Evolutionary conservation across 768 basidiomycete genomes (phyloP), one percentile per base, ranked within the genome.

Genomic region (Rhodotorula diobovata): DNA sequence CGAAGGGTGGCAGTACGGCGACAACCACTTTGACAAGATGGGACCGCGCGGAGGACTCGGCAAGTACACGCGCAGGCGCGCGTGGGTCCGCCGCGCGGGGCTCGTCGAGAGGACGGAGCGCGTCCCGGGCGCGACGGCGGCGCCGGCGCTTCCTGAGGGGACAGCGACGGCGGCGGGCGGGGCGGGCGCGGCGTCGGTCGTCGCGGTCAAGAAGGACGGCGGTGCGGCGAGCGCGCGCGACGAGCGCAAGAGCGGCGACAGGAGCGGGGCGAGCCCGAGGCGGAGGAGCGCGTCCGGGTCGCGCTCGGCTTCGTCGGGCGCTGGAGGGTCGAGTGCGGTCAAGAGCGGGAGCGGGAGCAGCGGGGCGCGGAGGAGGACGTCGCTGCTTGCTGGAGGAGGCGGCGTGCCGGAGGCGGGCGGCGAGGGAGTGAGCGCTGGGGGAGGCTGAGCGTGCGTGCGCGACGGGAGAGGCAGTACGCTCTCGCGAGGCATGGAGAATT

Each of bases 1-100:
- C 21, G 80, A 81, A 56, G 82, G 82, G 21, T 83, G 82, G 82
- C 80, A 81, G 35, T 83, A 83, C 70, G 82, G 81, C 12, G 82
- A 82, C 70, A 83, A 82, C 76, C 81, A 82, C 56, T 83, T 81
- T 79, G 82, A 83, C 67, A 78, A 77, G 63, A 80, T 81, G 78
- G 79, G 81, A 5, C 74, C 80, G 21, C 79, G 79, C 53, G 81
- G 81, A 18, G 82, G 82, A 15, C 67, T 83, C 37, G 82, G 83
- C 18, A 79, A 79, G 67, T 79, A 79, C 55, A 79, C 78, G 20
- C 45, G 78, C 1, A 30, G 76, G 34, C 35, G 78, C 23, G 73
- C 69, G 3, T 79, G 78, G 78, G 71, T 77, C 12, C 39, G 78
- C 18, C 45, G 75, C n/a, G 78, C 78, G 9, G 72, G 72, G 12